phyloP scores from a whole-genome alignment of 2,329 filamentous ascomycete species.

The Penicillium sp. region DNA sequence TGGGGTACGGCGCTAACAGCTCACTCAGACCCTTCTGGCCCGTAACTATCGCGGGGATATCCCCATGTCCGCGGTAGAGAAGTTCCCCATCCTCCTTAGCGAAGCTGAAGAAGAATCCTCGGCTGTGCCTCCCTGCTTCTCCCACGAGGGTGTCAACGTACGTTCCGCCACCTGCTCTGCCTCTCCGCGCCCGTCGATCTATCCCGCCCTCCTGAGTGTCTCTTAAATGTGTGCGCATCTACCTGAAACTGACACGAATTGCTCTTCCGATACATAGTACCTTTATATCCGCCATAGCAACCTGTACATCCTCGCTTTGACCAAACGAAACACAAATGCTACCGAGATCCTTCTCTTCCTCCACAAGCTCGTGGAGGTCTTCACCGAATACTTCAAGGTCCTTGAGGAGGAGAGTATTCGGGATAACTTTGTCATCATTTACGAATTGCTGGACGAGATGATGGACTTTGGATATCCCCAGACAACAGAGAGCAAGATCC shows the following conservation, averaged over 20 bases:
- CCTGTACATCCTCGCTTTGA: conserved; percentile 94
- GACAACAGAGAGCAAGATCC: conserved; percentile 96
- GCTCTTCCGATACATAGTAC: conserved; percentile 60
- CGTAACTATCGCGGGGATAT: conserved; percentile 98
- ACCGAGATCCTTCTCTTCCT: conserved; percentile 98
- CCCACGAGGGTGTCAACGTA: conserved; percentile 97
- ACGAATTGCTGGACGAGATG: conserved; percentile 98
- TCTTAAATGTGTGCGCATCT: conserved; percentile 15
- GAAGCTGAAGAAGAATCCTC: conserved; percentile 99
- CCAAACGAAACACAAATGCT: conserved; percentile 98
- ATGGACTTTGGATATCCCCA: conserved; percentile 99
- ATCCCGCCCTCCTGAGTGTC: conserved; percentile 10
- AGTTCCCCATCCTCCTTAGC: conserved; percentile 92
- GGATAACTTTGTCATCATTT: conserved; percentile 99
- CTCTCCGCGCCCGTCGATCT: conserved; percentile 2
- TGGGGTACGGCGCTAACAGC: conserved; percentile 23
- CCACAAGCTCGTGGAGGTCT: conserved; percentile 97
- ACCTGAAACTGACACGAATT: conserved; percentile 12
- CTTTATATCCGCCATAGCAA: conserved; percentile 99
- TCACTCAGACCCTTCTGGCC: conserved; percentile 82
- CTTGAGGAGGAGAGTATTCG: conserved; percentile 97
- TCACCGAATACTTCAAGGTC: conserved; percentile 99
- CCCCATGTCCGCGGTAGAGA: conserved; percentile 98
- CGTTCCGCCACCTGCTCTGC: conserved; percentile 39
- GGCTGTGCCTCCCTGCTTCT: conserved; percentile 96